phyloP scores from a whole-genome alignment of 306 rosid species.

The Prosopis cineraria region DNA sequence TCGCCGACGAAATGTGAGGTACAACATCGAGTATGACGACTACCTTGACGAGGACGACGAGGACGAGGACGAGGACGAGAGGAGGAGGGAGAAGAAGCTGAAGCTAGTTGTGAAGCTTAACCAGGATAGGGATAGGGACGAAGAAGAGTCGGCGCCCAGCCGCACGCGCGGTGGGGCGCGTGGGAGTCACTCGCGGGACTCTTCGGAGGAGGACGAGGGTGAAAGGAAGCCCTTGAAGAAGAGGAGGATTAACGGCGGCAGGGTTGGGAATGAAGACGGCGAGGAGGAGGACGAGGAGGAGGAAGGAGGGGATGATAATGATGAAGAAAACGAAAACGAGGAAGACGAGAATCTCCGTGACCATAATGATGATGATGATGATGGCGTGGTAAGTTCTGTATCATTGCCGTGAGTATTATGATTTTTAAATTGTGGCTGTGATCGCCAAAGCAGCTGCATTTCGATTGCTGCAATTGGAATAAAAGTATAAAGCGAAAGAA shows the following conservation, averaged over 20 bases:
- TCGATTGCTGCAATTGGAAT: background rate
- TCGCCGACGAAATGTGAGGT: slow-evolving; percentile 87
- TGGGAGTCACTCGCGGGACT: slow-evolving; percentile 45
- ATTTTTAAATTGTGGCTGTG: background rate
- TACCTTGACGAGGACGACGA: slow-evolving; percentile 74
- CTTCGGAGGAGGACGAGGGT: slow-evolving; percentile 39
- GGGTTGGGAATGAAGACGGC: slow-evolving; percentile 31
- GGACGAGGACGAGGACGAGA: slow-evolving; percentile 75
- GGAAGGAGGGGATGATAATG: slow-evolving; percentile 41
- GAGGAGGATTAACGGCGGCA: slow-evolving; percentile 47
- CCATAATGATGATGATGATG: slow-evolving; percentile 47
- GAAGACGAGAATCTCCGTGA: slow-evolving; percentile 27
- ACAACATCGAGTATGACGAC: slow-evolving; percentile 87
- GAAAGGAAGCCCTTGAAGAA: slow-evolving; percentile 57
- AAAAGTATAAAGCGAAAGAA: background rate
- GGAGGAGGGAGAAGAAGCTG: slow-evolving; percentile 82
- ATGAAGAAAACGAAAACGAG: slow-evolving; percentile 15
- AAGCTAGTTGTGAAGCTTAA: slow-evolving; percentile 86
- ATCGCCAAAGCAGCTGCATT: slow-evolving; percentile 6
- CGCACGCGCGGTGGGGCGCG: slow-evolving; percentile 47
- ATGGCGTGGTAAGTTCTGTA: slow-evolving; percentile 57
- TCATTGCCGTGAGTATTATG: background rate
- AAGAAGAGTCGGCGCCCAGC: slow-evolving; percentile 22
- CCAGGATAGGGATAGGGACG: slow-evolving; percentile 52
- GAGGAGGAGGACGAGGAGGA: slow-evolving; percentile 34